Conservation (phyloP, 2,329 filamentous ascomycete genomes). For the Didymellaceae sp. region DNA sequence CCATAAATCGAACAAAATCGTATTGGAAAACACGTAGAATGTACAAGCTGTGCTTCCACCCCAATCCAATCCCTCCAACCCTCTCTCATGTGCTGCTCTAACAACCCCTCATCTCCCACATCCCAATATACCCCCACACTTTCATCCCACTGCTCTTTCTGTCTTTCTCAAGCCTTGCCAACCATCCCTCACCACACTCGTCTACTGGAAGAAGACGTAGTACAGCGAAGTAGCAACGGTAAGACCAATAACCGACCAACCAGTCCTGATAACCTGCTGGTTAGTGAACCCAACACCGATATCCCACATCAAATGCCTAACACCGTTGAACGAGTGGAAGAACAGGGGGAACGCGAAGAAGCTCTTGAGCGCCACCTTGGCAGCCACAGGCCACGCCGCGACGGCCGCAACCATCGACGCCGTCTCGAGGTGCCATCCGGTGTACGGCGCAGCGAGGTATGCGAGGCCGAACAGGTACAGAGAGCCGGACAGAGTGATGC, state of each 20-base stretch:
- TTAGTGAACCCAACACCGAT: slow-evolving; percentile 67
- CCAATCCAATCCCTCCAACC: neutral
- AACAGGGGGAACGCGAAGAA: slow-evolving; percentile 69
- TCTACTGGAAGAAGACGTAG: slow-evolving; percentile 37
- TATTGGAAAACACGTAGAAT: slow-evolving; percentile 19
- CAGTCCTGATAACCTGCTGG: slow-evolving; percentile 67
- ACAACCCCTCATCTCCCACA: neutral
- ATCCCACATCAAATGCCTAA: slow-evolving; percentile 77
- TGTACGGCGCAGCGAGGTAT: slow-evolving; percentile 79
- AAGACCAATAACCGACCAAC: slow-evolving; percentile 67
- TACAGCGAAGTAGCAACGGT: slow-evolving; percentile 52
- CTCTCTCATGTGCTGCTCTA: neutral
- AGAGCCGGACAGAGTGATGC: slow-evolving; percentile 70
- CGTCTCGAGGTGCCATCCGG: slow-evolving; percentile 74
- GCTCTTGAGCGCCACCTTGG: slow-evolving; percentile 67
- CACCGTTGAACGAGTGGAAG: slow-evolving; percentile 72
- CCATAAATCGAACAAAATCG: slow-evolving; percentile 10
- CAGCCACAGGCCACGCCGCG: slow-evolving; percentile 64
- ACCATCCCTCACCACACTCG: neutral
- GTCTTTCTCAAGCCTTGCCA: slow-evolving; percentile 7
- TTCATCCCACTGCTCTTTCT: neutral
- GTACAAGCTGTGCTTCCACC: slow-evolving; percentile 14
- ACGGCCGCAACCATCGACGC: slow-evolving; percentile 69
- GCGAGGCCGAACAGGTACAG: slow-evolving; percentile 81
- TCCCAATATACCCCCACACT: neutral